Base-by-base conservation (phyloP, 2,329 filamentous ascomycete species). In the Huntiella omanensis region DNA sequence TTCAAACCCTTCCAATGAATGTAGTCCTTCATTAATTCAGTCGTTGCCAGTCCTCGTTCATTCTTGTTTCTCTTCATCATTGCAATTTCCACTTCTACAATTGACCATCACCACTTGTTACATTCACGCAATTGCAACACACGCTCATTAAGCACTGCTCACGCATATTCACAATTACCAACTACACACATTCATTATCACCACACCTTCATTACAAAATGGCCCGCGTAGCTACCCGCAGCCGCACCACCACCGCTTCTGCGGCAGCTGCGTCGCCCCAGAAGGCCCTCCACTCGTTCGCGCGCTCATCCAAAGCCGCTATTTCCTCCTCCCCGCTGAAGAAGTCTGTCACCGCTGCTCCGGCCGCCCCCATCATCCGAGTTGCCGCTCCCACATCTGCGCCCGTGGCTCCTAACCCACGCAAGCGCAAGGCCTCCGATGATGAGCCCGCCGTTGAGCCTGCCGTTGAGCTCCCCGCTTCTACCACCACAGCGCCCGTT, bases 391-490 rank as follows among this genome's bases (percentile, higher is more conserved):
- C 40, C 49, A 51, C 54, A 19, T 53, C 57, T 34, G 57, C 60
- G 42, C 45, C 54, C 33, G 40, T 52, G 55, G 34, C 53, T 54
- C 43, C 54, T 54, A 39, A 53, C 6, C 55, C 61, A 11, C 60
- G 57, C 52, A 64, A 67, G 53, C 56, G 60, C 51, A 69, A 64
- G 54, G 58, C 63, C 2, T 49, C 51, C 11, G 45, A 50, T 10
- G 50, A 54, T 3, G 53, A 55, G 15, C 53, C 55, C 43, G 57
- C 62, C 22, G 32, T 7, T 3, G 53, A 55, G 15, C 53, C 55
- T 41, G 57, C 62, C 22, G 32, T 7, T 36, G 15, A n/a, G 12
- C 12, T 15, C 15, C 12, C 12, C 12, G 15, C 34, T n/a, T n/a
- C 34, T n/a, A 36, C 4, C 4, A 53, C 55, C 22, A 52, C 37